Evolutionary conservation across 768 basidiomycete genomes (phyloP), one percentile per base, ranked within the genome.

Genomic region (Psilocybe cubensis): DNA sequence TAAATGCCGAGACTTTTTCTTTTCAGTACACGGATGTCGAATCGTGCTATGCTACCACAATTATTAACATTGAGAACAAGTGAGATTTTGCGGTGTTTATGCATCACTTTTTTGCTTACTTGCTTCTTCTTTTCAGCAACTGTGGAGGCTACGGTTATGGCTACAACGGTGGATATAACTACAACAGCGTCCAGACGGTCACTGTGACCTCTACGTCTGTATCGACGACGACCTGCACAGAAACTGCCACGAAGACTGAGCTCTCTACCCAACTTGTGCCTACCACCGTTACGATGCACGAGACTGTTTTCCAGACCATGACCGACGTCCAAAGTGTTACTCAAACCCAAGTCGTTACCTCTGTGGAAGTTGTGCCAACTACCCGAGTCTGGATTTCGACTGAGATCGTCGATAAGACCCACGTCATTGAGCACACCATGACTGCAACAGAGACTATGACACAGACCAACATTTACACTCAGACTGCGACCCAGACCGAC

Each of bases 331-430:
- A 38, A 38, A 38, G 35, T 38, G 66, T 76, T 59, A 81, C 78
- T 10, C 63, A 68, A 56, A 83, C 81, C 21, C 69, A 76, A 57
- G 71, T 83, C 50, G 71, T 76, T 63, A 86, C 85, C 2, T 82
- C 81, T 6, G 75, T 82, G 21, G 70, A 83, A 69, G 71, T 82
- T 29, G 74, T 84, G 41, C 86, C 86, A 45, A 88, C 87, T 24
- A 88, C 86, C 11, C 79, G 81, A 45, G 78, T 87, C 46, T 89
- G 81, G 80, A 79, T 86, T 35, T 88, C 86, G 14, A 89, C 87
- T 20, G 81, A 87, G 70, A 74, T 83, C 66, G 78, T 84, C 62
- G 84, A 87, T 76, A 73, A 75, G 52, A 85, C 83, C 62, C 68
- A 79, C 74, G 78, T 75, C 23, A 40, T 84, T 47, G 83, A 87